Conservation (phyloP, 2,329 filamentous ascomycete genomes). For the Berkeleyomyces basicola region DNA sequence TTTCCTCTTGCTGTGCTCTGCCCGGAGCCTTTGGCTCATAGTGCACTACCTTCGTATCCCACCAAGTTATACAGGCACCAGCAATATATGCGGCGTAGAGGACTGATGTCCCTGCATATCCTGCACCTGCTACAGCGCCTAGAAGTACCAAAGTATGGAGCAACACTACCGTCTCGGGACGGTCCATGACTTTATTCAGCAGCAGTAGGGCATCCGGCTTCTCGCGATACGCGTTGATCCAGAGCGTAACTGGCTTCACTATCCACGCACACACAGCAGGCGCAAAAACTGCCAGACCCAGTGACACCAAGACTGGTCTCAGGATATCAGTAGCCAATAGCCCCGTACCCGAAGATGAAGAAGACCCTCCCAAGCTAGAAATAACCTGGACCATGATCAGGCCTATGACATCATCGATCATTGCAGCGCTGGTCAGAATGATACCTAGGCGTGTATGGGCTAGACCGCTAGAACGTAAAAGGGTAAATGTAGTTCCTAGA, state of each 20-base stretch:
- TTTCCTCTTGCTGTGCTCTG: background rate
- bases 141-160: constrained; percentile 31
- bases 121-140: constrained; percentile 31
- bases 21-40: background rate
- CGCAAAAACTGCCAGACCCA: constrained; percentile 33
- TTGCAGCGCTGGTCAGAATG: constrained; percentile 55
- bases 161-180: background rate
- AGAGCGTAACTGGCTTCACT: constrained; percentile 26
- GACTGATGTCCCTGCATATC: constrained; percentile 45
- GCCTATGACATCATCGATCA: constrained; percentile 69
- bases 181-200: background rate
- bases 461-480: constrained; percentile 29
- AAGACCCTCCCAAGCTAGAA: constrained; percentile 36
- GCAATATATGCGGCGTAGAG: constrained; percentile 48
- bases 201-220: background rate
- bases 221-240: constrained; percentile 15
- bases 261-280: constrained; percentile 31
- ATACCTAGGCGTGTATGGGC: constrained; percentile 33
- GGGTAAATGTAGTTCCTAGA: constrained; percentile 51
- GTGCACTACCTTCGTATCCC: constrained; percentile 24
- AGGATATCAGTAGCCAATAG: constrained; percentile 23
- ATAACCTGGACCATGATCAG: constrained; percentile 65
- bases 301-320: constrained; percentile 29
- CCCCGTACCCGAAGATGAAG: constrained; percentile 13
- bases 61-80: constrained; percentile 43